Evolutionary conservation across 164 flowering plant genomes (phyloP).

Genomic region (Magnolia sinica): DNA sequence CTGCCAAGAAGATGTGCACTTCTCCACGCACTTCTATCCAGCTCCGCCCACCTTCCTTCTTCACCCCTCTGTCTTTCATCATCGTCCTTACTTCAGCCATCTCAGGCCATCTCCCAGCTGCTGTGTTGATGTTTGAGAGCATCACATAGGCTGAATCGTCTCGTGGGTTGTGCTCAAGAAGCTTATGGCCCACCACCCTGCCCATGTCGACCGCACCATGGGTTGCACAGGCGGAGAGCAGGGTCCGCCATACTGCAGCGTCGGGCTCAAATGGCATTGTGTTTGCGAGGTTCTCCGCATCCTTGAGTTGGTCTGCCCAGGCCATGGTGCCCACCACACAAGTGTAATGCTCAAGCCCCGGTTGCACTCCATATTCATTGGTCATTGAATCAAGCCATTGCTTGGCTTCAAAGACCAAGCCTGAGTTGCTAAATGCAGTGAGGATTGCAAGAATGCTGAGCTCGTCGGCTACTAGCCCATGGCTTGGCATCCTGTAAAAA

Average conservation of each 20-base stretch:
- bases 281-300: conserved; percentile 48
- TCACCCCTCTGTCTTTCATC: conserved; percentile 55
- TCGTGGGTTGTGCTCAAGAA: conserved; percentile 37
- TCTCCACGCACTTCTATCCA: conserved; percentile 60
- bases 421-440: conserved; percentile 46
- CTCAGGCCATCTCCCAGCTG: conserved; percentile 45
- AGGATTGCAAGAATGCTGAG: conserved; percentile 58
- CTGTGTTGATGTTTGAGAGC: conserved; percentile 46
- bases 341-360: conserved; percentile 64
- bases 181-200: conserved; percentile 25
- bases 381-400: conserved; percentile 50
- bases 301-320: conserved; percentile 46
- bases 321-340: conserved; percentile 64
- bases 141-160: conserved; percentile 76
- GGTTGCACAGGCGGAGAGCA: conserved; percentile 42
- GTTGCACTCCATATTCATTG: conserved; percentile 39
- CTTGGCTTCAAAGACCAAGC: conserved; percentile 38
- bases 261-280: conserved; percentile 68
- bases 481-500: conserved; percentile 35
- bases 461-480: conserved; percentile 48
- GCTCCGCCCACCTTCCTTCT: conserved; percentile 58
- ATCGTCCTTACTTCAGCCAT: conserved; percentile 49
- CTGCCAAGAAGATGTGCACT: conserved; percentile 60
- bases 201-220: conserved; percentile 42
- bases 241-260: conserved; percentile 60